Conservation (phyloP, 768 basidiomycete genomes). For the Panaeolus papilionaceus region DNA sequence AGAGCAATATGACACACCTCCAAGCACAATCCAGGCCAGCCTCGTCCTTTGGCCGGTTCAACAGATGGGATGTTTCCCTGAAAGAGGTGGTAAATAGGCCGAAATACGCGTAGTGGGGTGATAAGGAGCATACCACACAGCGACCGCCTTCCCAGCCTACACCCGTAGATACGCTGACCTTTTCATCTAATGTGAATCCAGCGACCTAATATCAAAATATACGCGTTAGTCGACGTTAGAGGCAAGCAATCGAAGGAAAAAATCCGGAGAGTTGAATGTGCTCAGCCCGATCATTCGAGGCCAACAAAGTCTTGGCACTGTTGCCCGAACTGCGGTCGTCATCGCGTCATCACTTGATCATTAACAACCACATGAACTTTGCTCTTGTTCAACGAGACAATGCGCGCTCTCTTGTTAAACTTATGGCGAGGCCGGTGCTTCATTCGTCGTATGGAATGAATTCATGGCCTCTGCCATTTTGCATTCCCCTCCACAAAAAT, state of each 20-base stretch:
- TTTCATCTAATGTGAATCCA: constrained; percentile 63
- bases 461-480: neutral
- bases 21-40: constrained; percentile 75
- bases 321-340: neutral
- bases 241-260: neutral
- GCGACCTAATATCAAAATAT: constrained; percentile 41
- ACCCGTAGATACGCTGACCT: constrained; percentile 69
- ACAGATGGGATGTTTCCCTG: constrained; percentile 64
- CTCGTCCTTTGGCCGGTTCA: constrained; percentile 43
- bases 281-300: neutral
- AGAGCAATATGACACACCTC: constrained; percentile 46
- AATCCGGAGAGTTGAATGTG: too few species aligned
- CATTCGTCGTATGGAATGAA: neutral
- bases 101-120: neutral
- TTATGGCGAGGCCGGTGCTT: neutral
- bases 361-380: constrained; percentile 9
- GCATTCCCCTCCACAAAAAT: neutral
- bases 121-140: constrained; percentile 60
- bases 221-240: neutral
- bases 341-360: neutral
- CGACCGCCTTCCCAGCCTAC: constrained; percentile 68
- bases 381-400: constrained; percentile 5
- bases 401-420: neutral
- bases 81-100: neutral
- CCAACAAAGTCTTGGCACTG: neutral